Evolutionary conservation across 1,284 basidiomycete genomes (phyloP).

Genomic region (Pseudozyma thailandica): DNA sequence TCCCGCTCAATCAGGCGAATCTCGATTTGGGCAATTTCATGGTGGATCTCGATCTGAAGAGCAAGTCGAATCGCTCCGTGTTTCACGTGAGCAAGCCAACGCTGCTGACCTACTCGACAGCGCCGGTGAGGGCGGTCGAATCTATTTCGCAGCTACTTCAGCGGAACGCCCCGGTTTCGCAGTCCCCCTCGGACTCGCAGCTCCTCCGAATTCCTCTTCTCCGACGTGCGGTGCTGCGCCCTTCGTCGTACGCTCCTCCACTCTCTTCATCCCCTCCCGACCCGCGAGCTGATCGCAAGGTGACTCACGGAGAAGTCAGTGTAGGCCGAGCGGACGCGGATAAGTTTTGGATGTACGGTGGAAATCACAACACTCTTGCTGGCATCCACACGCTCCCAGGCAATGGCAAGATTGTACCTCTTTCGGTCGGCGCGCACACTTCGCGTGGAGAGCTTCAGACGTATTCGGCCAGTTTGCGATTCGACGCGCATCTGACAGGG

Average conservation of each 20-base stretch:
- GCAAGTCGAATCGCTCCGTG: slow-evolving; percentile 25
- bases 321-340: slow-evolving; percentile 57
- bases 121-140: slow-evolving; percentile 39
- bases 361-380: slow-evolving; percentile 34
- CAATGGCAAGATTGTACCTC: slow-evolving; percentile 18
- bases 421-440: slow-evolving; percentile 38
- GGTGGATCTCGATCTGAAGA: slow-evolving; percentile 56
- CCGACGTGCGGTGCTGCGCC: slow-evolving; percentile 42
- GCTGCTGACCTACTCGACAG: slow-evolving; percentile 39
- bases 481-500: slow-evolving; percentile 63
- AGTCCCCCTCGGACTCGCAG: slow-evolving; percentile 42
- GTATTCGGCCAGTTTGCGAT: slow-evolving; percentile 54
- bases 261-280: slow-evolving; percentile 24
- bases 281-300: slow-evolving; percentile 33
- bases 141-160: slow-evolving; percentile 46
- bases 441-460: slow-evolving; percentile 63
- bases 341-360: slow-evolving; percentile 59
- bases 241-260: slow-evolving; percentile 33
- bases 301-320: slow-evolving; percentile 39
- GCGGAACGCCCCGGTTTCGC: slow-evolving; percentile 28
- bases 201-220: slow-evolving; percentile 56
- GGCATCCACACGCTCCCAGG: slow-evolving; percentile 22
- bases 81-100: slow-evolving; percentile 49
- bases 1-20: slow-evolving; percentile 61
- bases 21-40: slow-evolving; percentile 65